phyloP scores from a whole-genome alignment of 2,329 filamentous ascomycete genomes.

The Penicillium italicum region DNA sequence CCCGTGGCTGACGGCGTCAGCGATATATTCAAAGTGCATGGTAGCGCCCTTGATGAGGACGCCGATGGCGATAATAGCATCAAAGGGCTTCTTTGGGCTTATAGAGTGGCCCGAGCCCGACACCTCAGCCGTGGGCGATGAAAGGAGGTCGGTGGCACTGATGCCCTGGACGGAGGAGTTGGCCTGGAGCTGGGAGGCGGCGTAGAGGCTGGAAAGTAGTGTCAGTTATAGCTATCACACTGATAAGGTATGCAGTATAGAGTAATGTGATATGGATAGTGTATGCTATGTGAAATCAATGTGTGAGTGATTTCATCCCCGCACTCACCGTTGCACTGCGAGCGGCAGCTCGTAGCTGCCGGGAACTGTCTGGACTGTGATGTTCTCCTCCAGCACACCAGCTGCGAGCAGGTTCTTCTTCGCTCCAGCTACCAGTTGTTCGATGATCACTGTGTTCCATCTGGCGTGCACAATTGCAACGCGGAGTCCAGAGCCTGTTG shows the following conservation, averaged over 20 bases:
- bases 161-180: constrained; percentile 43
- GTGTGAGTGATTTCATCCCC: neutral
- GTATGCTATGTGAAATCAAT: neutral
- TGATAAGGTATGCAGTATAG: neutral
- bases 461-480: constrained; percentile 94
- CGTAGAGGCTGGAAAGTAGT: constrained; percentile 61
- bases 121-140: constrained; percentile 65
- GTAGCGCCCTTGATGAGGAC: constrained; percentile 98
- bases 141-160: constrained; percentile 55
- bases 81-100: constrained; percentile 61
- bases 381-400: constrained; percentile 83
- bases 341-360: constrained; percentile 94
- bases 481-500: constrained; percentile 65
- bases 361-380: constrained; percentile 83
- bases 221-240: neutral
- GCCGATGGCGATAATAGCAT: constrained; percentile 91
- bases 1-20: constrained; percentile 83
- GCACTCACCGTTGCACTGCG: constrained; percentile 70
- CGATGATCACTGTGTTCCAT: constrained; percentile 89
- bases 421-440: constrained; percentile 74
- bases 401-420: constrained; percentile 71
- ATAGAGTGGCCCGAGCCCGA: constrained; percentile 43
- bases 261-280: neutral
- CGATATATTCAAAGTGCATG: constrained; percentile 99
- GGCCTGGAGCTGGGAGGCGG: constrained; percentile 80